phyloP scores from a whole-genome alignment of 371 early-diverging fungal species.

The Conidiobolus incongruus region DNA sequence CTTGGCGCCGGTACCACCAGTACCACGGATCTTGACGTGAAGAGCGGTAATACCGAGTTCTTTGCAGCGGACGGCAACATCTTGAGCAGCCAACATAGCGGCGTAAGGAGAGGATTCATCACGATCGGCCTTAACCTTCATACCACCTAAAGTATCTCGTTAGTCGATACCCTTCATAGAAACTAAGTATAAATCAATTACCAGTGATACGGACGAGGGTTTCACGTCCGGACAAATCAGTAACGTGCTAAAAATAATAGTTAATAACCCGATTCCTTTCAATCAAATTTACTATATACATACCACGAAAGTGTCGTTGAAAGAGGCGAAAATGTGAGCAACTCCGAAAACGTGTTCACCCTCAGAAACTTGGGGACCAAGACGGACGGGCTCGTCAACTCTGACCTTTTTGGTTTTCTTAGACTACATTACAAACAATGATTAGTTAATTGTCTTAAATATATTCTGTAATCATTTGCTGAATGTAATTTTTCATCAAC shows the following conservation, averaged over 20 bases:
- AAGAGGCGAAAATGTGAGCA: slow-evolving; percentile 98
- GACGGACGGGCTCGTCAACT: slow-evolving; percentile 69
- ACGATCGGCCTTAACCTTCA: slow-evolving; percentile 99
- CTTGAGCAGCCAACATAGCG: slow-evolving; percentile 99
- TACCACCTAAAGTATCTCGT: slow-evolving; percentile 55
- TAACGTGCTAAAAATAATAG: slow-evolving; percentile 52
- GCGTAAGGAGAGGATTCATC: slow-evolving; percentile 99
- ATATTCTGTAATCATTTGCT: no score
- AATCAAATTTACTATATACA: slow-evolving; percentile 7
- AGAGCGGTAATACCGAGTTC: slow-evolving; percentile 99
- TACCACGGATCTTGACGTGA: slow-evolving; percentile 99
- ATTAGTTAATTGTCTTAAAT: no score
- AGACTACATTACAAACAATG: no score
- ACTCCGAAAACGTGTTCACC: slow-evolving; percentile 99
- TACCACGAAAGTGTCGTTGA: slow-evolving; percentile 96
- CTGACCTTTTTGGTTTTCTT: slow-evolving; percentile 53
- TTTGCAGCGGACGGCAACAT: slow-evolving; percentile 97
- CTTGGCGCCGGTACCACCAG: slow-evolving; percentile 99
- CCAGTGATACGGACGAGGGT: slow-evolving; percentile 99
- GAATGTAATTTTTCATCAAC: no score
- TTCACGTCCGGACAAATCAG: slow-evolving; percentile 99
- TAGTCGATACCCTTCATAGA: no score
- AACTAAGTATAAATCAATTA: slow-evolving; percentile 20
- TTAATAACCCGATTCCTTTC: not conserved
- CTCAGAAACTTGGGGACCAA: slow-evolving; percentile 94